Base-by-base conservation (phyloP, 768 basidiomycete species). In the Suillus subalutaceus region DNA sequence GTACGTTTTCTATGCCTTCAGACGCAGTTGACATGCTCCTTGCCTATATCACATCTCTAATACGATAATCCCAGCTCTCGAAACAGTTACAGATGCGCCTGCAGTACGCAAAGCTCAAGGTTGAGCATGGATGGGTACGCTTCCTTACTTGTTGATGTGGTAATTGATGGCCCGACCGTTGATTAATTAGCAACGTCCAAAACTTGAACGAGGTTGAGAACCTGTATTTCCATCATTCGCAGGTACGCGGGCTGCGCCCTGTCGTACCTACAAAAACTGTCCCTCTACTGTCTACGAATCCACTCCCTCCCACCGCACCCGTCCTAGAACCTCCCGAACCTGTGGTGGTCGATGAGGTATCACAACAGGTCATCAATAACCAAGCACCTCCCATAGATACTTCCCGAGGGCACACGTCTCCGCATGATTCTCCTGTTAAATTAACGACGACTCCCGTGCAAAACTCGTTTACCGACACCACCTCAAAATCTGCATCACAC, bases 191-290 rank as follows among this genome's bases (percentile, higher is more conserved):
- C 89, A 91, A 87, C 85, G 87, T n/a, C 66, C 91, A 93, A 76
- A 91, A 83, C 56, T 77, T 93, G 62, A 91, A 90, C 71, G 91
- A 93, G 77, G 91, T 93, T 6, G 91, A 93, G 75, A 92, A 92
- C 71, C 80, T 93, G 10, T 93, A 92, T 79, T 92, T 92, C 71
- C 88, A 87, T 59, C 88, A 90, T 72, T 89, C 90, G 0, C 87
- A 90, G 62, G 76, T 80, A 35, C 82, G 82, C 65, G 77, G 44
- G 15, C 65, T 67, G 9, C 75, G 72, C 41, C 68, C 73, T 8
- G 63, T 66, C 62, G 55, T 32, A n/a, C 57, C 16, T 38, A 56
- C 65, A 52, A 66, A 63, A 30, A 76, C 77, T 48, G 41, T 60
- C 18, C 26, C 41, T 60, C 18, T 32, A 20, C 72, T 75, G n/a